These are phyloP conservation scores for Euryodendron excelsum DNA, from an alignment of 148 eudicot species.

Conservation along the genomic window DNA sequence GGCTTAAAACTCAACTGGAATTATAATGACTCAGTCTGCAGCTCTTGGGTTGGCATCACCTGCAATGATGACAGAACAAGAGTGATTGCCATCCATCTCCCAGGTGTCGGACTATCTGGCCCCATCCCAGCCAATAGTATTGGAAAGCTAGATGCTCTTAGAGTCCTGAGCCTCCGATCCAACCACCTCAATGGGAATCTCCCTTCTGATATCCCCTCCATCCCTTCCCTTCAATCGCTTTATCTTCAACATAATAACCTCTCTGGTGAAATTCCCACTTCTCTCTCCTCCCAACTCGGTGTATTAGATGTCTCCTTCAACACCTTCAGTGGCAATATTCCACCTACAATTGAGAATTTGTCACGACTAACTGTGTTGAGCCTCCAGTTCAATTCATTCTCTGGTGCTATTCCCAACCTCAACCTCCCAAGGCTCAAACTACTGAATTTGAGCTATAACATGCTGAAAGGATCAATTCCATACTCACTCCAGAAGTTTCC, in stretches of 20 bases:
- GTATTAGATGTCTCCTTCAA: constrained; percentile 68
- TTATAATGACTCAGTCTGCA: constrained; percentile 40
- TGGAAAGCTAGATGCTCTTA: constrained; percentile 68
- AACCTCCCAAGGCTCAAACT: constrained; percentile 46
- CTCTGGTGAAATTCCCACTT: constrained; percentile 54
- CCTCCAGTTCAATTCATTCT: constrained; percentile 54
- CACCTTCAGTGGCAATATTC: constrained; percentile 59
- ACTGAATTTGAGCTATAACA: constrained; percentile 68
- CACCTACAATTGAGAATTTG: constrained; percentile 46
- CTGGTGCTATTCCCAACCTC: constrained; percentile 57
- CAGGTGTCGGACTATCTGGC: constrained; percentile 74
- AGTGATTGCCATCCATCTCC: constrained; percentile 64
- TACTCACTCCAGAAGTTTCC: constrained; percentile 53
- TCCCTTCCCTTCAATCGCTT: constrained; percentile 61
- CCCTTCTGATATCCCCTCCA: constrained; percentile 65
- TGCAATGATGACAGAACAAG: constrained; percentile 58
- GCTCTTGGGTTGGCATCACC: constrained; percentile 72
- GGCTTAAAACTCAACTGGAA: constrained; percentile 68
- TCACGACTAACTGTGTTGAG: constrained; percentile 42
- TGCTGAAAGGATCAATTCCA: constrained; percentile 65
- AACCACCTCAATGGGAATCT: constrained; percentile 61
- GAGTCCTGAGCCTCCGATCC: constrained; percentile 66
- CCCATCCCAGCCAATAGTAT: constrained; percentile 57
- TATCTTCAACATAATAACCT: constrained; percentile 74
- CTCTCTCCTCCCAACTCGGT: constrained; percentile 44